Evolutionary conservation across 352 stramenopile species (phyloP).

Genomic region (Phytophthora sojae): DNA sequence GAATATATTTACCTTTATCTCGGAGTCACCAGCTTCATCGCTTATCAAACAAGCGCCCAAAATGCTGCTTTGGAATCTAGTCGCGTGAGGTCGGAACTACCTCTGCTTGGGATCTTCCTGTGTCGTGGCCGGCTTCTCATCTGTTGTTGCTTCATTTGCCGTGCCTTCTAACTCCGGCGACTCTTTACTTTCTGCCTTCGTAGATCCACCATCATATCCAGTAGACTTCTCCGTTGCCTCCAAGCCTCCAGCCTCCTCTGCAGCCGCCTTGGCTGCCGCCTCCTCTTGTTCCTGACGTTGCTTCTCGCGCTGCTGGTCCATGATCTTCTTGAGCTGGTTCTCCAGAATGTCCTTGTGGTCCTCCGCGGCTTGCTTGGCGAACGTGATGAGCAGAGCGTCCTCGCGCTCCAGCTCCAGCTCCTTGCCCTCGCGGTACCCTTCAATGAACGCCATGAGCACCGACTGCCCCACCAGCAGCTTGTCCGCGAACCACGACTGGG

Average conservation of each 20-base stretch:
- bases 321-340: constrained; percentile 72
- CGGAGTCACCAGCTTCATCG: too few relatives aligned
- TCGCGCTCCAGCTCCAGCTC: constrained; percentile 75
- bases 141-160: constrained; percentile 6
- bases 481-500: constrained; percentile 84
- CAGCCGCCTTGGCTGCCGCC: constrained; percentile 11
- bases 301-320: constrained; percentile 68
- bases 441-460: constrained; percentile 85
- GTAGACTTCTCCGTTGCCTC: constrained; percentile 7
- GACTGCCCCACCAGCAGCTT: constrained; percentile 85
- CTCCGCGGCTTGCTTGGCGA: constrained; percentile 77
- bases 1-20: constrained; percentile 37
- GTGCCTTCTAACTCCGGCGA: not conserved
- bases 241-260: constrained; percentile 11
- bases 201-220: not conserved
- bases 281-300: constrained; percentile 47
- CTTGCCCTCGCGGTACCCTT: constrained; percentile 84
- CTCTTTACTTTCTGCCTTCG: constrained; percentile 2
- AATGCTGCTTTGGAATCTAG: constrained; percentile 1
- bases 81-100: constrained; percentile 12
- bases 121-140: constrained; percentile 15
- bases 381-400: constrained; percentile 76
- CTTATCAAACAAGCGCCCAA: not conserved
- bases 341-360: constrained; percentile 79
- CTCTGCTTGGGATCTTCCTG: constrained; percentile 23